These are phyloP conservation scores for Alternaria hordeiaustralica DNA, from an alignment of 2,329 filamentous ascomycete genomes.

Conservation along the genomic window DNA sequence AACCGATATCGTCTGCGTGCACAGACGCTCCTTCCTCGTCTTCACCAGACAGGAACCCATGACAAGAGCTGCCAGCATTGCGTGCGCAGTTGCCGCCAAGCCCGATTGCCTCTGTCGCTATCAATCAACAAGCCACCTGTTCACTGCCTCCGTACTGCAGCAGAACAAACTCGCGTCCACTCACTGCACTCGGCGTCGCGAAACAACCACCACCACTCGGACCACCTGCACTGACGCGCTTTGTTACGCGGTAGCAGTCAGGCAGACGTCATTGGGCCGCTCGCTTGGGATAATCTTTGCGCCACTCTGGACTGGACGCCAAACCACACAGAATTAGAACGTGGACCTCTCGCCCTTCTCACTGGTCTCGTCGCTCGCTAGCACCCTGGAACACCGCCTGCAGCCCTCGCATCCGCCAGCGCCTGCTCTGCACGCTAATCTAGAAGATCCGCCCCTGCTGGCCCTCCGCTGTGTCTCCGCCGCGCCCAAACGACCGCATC, in stretches of 20 bases:
- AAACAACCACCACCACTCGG: not conserved
- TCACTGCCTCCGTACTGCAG: not conserved
- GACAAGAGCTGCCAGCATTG: constrained; percentile 3
- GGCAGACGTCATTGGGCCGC: constrained; percentile 36
- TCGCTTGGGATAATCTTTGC: constrained; percentile 32
- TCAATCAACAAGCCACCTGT: not conserved
- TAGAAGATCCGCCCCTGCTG: constrained; percentile 21
- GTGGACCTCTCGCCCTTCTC: constrained; percentile 34
- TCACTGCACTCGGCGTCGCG: not conserved
- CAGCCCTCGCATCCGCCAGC: constrained; percentile 14
- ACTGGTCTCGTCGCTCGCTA: constrained; percentile 19
- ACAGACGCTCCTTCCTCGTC: constrained; percentile 16
- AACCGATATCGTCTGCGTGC: constrained; percentile 4
- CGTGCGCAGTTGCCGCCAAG: constrained; percentile 5
- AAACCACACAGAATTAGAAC: constrained; percentile 38
- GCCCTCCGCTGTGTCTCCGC: constrained; percentile 29
- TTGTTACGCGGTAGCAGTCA: constrained; percentile 9
- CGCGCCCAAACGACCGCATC: constrained; percentile 28
- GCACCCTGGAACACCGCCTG: constrained; percentile 11
- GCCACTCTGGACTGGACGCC: constrained; percentile 26
- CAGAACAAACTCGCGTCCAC: not conserved
- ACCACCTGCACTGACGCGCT: constrained; percentile 4
- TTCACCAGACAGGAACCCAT: constrained; percentile 9
- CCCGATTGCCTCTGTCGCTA: not conserved
- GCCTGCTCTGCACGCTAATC: constrained; percentile 23